Conservation (phyloP, 495 filamentous ascomycete species). For the Amphirosellinia nigrospora region DNA sequence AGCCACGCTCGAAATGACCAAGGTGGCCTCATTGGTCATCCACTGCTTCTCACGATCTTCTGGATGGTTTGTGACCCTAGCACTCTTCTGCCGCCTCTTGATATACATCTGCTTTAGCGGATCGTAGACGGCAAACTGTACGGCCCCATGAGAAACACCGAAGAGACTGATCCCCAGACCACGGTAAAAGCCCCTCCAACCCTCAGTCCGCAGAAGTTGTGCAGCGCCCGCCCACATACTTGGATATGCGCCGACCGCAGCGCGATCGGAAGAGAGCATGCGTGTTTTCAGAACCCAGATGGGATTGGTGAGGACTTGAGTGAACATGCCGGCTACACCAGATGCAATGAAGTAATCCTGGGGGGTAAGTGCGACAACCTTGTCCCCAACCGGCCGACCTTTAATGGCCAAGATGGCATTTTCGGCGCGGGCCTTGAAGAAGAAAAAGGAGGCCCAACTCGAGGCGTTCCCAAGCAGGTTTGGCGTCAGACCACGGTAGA, state of each 20-base stretch:
- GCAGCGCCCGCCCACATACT: conserved; percentile 70
- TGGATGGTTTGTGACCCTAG: background rate
- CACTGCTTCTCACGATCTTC: conserved; percentile 33
- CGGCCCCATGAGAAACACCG: conserved; percentile 91
- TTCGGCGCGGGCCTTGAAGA: conserved; percentile 60
- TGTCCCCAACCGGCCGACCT: background rate
- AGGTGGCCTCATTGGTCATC: conserved; percentile 76
- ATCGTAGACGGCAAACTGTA: conserved; percentile 97
- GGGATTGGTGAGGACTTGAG: conserved; percentile 86
- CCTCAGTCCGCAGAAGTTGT: conserved; percentile 71
- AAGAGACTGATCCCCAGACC: conserved; percentile 82
- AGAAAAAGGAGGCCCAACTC: conserved; percentile 93
- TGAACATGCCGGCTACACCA: conserved; percentile 73
- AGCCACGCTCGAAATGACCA: conserved; percentile 76
- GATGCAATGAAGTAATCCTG: conserved; percentile 86
- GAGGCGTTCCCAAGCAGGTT: conserved; percentile 91
- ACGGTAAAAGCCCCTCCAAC: conserved; percentile 78
- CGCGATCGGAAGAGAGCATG: conserved; percentile 84
- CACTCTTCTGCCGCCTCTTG: conserved; percentile 37
- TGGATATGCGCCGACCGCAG: conserved; percentile 79
- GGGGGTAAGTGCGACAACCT: conserved; percentile 56
- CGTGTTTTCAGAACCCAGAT: conserved; percentile 99
- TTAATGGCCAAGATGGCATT: conserved; percentile 40
- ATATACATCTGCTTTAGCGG: conserved; percentile 69
- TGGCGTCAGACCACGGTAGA: conserved; percentile 88